Base-by-base conservation (phyloP, 352 stramenopile genomes). In the Phytopythium ostracodes region DNA sequence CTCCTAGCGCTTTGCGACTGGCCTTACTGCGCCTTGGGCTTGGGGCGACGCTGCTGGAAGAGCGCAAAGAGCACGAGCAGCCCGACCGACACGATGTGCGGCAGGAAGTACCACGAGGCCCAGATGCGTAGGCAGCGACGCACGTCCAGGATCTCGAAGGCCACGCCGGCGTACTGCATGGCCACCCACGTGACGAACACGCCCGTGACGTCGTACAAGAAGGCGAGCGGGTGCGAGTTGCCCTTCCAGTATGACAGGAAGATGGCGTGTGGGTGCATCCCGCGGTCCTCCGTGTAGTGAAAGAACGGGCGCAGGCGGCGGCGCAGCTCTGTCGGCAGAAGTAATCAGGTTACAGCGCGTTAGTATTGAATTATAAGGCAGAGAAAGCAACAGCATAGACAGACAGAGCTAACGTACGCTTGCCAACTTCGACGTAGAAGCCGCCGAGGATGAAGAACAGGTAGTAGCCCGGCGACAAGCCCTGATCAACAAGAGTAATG, bases 371-470 rank as follows among this genome's bases (percentile, higher is more conserved):
- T n/a, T n/a, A n/a, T n/a, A n/a, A n/a, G n/a, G n/a, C n/a, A n/a
- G n/a, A n/a, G n/a, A n/a, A n/a, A n/a, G n/a, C n/a, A n/a, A n/a
- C n/a, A n/a, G n/a, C n/a, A n/a, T n/a, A n/a, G n/a, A n/a, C n/a
- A n/a, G n/a, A n/a, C n/a, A 38, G 22, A 47, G 53, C 2, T 11
- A 18, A 83, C 80, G 52, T 63, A 89, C 82, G 72, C 69, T 93
- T 92, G 68, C 84, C 87, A 40, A 89, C 87, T 82, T 95, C 87
- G 38, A 94, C 90, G 76, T 93, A 92, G 55, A 94, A 78, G 27
- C 78, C 84, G 63, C 82, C 84, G 46, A 92, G 72, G 52, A 95
- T 79, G 70, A 95, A 95, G 67, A 95, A 95, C 24, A 93, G 65
- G 64, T 95, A 95, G 68, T 95, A 95, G 8, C 87, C 87, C 29